Evolutionary conservation across 139 green algal species (phyloP), one percentile per base, ranked within the genome.

Genomic region (Closterium sp.): DNA sequence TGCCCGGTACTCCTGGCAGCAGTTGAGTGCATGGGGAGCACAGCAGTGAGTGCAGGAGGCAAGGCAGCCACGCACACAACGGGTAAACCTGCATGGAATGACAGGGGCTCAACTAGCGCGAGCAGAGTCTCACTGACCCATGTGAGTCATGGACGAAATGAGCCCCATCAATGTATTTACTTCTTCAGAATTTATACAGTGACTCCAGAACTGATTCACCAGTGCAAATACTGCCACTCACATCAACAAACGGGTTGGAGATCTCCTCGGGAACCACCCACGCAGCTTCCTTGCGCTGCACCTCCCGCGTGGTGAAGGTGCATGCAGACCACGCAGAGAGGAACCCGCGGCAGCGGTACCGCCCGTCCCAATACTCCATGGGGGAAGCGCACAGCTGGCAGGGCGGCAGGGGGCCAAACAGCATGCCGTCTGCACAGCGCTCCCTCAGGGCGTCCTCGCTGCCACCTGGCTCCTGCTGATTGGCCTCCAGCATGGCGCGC

Each of bases 391-490:
- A 93, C 22, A 93, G 31, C 24, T 90, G n/a, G 87, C 91, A 93
- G 24, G 85, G 85, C 28, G 27, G 27, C n/a, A 93, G 34, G 30
- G 91, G 91, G 22, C 91, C 91, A 89, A 93, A 93, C 27, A 91
- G 21, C 88, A 93, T 94, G 38, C 89, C 91, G 34, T 93, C 91
- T 19, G 91, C 91, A 88, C 91, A 93, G 73, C 91, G 88, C n/a
- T 93, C 91, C 27, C 91, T 42, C 24, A 93, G 70, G 11, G 50
- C 91, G 32, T 91, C 31, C 91, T 93, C 91, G 22, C 88, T 87
- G 38, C 91, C 91, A 89, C 22, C n/a, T 10, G 87, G 19, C n/a
- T 93, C 87, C 42, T 93, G 91, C n/a, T 86, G 28, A 34, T 93
- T 93, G 38, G 70, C 88, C 89, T n/a, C 31, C 11, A 93, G 91